These are phyloP conservation scores for Backusella circina DNA, from an alignment of 192 early-diverging fungal genomes.

Conservation along the genomic window DNA sequence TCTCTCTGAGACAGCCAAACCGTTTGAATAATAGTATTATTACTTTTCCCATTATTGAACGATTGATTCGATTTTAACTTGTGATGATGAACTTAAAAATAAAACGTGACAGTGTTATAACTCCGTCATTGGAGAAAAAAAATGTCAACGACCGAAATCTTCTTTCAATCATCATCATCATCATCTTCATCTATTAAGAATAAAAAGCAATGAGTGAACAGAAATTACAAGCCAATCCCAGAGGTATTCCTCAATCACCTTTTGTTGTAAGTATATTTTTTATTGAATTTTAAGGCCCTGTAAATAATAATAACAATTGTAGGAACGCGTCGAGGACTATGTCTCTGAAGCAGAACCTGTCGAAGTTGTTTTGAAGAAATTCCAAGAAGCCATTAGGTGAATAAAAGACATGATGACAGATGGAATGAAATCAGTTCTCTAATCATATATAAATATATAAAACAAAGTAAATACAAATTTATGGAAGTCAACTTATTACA, in stretches of 20 bases:
- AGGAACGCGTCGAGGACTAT: conserved; percentile 90
- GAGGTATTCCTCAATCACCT: conserved; percentile 93
- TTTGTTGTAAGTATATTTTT: conserved; percentile 69
- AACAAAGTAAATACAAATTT: conserved; percentile 90
- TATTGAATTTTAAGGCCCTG: neutral
- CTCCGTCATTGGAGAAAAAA: no score
- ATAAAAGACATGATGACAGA: conserved; percentile 2
- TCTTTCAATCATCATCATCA: neutral
- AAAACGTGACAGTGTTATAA: no score
- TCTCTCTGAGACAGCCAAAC: no score
- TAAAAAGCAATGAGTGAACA: conserved; percentile 7
- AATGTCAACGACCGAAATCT: neutral
- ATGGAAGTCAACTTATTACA: conserved; percentile 93
- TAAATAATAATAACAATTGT: neutral
- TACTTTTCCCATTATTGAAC: no score
- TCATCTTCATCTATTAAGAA: neutral
- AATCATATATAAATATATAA: neutral
- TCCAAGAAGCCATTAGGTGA: conserved; percentile 84
- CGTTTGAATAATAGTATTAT: no score
- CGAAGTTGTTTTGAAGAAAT: conserved; percentile 86
- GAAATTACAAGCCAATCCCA: conserved; percentile 76
- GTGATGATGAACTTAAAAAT: no score
- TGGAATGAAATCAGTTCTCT: neutral
- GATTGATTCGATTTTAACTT: no score
- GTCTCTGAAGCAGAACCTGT: conserved; percentile 65